Base-by-base conservation (phyloP, 805 yeast genomes). In the Metschnikowia dekortorum region DNA sequence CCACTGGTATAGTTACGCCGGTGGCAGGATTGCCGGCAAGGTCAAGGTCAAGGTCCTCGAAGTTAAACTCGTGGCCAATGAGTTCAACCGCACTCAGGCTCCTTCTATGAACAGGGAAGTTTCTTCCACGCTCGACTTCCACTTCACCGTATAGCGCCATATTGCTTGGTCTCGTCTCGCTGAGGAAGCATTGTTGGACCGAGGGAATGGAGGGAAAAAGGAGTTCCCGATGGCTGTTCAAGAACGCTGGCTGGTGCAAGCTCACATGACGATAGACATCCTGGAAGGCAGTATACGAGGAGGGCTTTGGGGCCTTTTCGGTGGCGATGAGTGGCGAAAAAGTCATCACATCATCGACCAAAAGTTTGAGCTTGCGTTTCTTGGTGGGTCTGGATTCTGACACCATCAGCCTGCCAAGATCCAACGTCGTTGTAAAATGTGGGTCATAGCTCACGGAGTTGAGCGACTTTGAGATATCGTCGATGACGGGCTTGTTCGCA, bases 51-150 rank as follows among this genome's bases (percentile, higher is more conserved):
- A 45, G 29, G 18, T 32, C 49, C 11, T 44, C 46, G 8, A 35
- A 33, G 8, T 44, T 14, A 10, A 44, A 26, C 8, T 35, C 47
- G 5, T 37, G 40, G 13, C 31, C 35, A 14, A 44, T 29, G 29
- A 30, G 39, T 4, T 49, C 52, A 13, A 45, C 22, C 18, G 41
- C 38, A 31, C 52, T 46, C 52, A 49, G 52, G 26, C 52, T 46
- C 14, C 46, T 34, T 16, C 52, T 29, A 29, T 36, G 44, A 32
- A 45, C 45, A 3, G 47, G 42, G 6, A 46, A 41, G 37, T 56
- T 41, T 49, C 60, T 52, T 7, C 59, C 60, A 2, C 51, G 44
- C 35, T 57, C 60, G 18, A 56, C 46, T 7, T 55, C 60, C 18
- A 50, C 37, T 2, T 33, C 37, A 13, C 46, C 48, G 11, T 47